phyloP scores from a whole-genome alignment of 169 alveolate genomes.

The Besnoitia besnoiti region DNA sequence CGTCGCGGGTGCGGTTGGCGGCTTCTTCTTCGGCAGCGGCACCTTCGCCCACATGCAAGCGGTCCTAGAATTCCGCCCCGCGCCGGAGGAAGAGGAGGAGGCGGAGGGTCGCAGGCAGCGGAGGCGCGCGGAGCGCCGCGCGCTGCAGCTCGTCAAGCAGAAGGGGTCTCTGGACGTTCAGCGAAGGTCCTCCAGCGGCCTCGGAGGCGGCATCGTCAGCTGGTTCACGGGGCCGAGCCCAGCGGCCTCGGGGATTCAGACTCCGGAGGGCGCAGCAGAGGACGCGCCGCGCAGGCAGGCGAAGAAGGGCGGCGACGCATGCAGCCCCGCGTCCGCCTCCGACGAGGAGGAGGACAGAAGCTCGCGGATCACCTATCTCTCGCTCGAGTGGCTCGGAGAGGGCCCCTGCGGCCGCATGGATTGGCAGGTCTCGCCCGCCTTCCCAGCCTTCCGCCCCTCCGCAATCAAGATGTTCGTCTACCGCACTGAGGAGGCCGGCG shows the following conservation, averaged over 20 bases:
- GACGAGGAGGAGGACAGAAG: background rate
- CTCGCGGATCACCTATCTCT: background rate
- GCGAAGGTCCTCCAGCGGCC: background rate
- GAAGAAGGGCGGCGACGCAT: background rate
- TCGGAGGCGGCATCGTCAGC: background rate
- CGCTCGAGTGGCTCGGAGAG: conserved; percentile 1
- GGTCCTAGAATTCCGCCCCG: conserved; percentile 2
- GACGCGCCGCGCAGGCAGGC: background rate
- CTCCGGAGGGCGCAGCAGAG: background rate
- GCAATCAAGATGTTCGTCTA: conserved; percentile 16
- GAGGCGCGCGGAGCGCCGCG: conserved; percentile 13
- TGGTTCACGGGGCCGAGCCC: no score
- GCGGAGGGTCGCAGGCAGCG: background rate
- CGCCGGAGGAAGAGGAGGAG: background rate
- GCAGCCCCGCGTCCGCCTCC: no score
- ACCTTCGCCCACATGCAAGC: conserved; percentile 42
- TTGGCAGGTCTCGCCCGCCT: background rate
- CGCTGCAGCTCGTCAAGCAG: background rate
- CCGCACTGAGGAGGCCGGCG: background rate
- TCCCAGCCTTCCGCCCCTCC: conserved; percentile 2
- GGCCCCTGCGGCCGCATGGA: background rate
- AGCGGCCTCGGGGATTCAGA: no score
- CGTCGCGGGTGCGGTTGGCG: conserved; percentile 35
- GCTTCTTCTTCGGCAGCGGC: conserved; percentile 39
- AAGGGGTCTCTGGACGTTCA: no score